These are phyloP conservation scores for Neodidymelliopsis sp. DNA, from an alignment of 2,329 filamentous ascomycete genomes.

Conservation along the genomic window DNA sequence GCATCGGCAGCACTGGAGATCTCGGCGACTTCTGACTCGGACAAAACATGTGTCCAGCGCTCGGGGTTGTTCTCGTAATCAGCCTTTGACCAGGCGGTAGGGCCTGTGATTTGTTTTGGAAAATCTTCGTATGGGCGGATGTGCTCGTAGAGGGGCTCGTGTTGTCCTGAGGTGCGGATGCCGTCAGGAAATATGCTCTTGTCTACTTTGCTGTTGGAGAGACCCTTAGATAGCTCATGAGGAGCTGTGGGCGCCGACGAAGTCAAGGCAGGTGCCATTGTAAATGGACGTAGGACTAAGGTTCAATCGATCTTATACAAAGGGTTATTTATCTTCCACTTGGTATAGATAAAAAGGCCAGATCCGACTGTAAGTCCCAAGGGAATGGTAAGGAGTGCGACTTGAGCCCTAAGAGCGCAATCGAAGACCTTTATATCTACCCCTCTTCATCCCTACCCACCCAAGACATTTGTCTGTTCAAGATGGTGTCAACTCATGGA, in stretches of 20 bases:
- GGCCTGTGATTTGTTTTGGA: constrained; percentile 73
- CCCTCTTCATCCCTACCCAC: constrained; percentile 19
- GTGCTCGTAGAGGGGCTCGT: constrained; percentile 70
- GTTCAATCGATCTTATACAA: background rate
- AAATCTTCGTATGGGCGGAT: constrained; percentile 74
- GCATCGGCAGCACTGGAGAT: constrained; percentile 71
- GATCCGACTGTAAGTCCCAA: background rate
- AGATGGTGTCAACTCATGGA: constrained; percentile 23
- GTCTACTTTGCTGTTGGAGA: constrained; percentile 45
- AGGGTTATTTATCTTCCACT: background rate
- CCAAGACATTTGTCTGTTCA: constrained; percentile 22
- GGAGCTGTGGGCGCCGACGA: constrained; percentile 46
- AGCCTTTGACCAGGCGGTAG: constrained; percentile 74
- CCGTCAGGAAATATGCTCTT: constrained; percentile 68
- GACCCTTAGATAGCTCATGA: constrained; percentile 45
- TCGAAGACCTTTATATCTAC: constrained; percentile 24
- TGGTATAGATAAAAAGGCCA: background rate
- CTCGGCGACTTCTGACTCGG: constrained; percentile 70
- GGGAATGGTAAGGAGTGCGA: constrained; percentile 6
- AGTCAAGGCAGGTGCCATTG: constrained; percentile 53
- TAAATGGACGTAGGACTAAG: background rate
- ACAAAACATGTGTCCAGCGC: constrained; percentile 77
- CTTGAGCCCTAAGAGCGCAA: background rate
- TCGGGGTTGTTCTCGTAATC: constrained; percentile 70
- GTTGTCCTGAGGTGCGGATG: constrained; percentile 74